Conservation (phyloP, 2,329 filamentous ascomycete genomes). For the Daldinia sp. region DNA sequence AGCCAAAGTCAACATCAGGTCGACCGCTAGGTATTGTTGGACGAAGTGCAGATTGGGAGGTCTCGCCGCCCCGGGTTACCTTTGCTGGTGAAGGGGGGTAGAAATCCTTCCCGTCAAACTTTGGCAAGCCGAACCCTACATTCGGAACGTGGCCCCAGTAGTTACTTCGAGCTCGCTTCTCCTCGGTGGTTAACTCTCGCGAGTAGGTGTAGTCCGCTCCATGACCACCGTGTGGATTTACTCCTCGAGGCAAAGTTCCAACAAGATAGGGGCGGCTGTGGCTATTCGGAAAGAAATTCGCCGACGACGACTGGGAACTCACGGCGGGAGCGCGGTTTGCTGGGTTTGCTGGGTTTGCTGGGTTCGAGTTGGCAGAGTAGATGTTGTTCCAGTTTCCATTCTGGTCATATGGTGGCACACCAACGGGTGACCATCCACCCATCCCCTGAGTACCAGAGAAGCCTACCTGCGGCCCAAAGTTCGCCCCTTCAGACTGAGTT, state of each 20-base stretch:
- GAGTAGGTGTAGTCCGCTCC: conserved; percentile 66
- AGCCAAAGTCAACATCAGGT: conserved; percentile 33
- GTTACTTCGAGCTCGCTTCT: conserved; percentile 68
- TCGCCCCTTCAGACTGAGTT: conserved; percentile 16
- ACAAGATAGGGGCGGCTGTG: conserved; percentile 65
- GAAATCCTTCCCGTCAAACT: conserved; percentile 74
- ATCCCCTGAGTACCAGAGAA: conserved; percentile 13
- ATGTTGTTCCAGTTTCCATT: conserved; percentile 31
- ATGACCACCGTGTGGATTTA: conserved; percentile 57
- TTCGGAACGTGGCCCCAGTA: conserved; percentile 71
- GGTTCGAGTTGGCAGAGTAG: conserved; percentile 30
- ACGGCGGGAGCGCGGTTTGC: conserved; percentile 20
- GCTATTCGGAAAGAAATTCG: conserved; percentile 12
- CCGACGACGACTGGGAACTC: conserved; percentile 2
- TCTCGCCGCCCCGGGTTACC: conserved; percentile 23
- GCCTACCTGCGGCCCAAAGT: conserved; percentile 27
- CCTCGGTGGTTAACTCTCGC: conserved; percentile 69
- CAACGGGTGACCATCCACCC: conserved; percentile 21
- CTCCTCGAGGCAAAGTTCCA: conserved; percentile 62
- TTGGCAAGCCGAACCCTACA: conserved; percentile 66
- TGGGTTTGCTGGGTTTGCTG: conserved; percentile 20
- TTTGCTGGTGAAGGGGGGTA: conserved; percentile 69
- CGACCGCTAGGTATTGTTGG: conserved; percentile 20
- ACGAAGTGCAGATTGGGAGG: conserved; percentile 3
- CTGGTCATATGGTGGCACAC: conserved; percentile 25